Conservation (phyloP, 2,329 filamentous ascomycete species). For the Pseudogymnoascus sp. region DNA sequence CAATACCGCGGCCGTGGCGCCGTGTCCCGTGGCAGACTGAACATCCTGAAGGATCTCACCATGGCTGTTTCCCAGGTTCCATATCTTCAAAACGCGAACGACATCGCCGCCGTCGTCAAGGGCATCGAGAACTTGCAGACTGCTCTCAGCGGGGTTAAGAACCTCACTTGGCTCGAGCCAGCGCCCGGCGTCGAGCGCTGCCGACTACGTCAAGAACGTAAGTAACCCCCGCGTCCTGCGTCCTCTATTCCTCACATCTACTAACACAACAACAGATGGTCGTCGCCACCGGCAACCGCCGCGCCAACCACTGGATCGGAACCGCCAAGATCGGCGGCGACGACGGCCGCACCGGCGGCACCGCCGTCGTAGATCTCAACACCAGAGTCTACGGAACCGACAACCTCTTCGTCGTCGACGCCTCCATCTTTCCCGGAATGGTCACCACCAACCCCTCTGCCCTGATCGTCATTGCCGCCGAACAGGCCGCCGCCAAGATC, state of each 20-base stretch:
- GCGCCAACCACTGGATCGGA: constrained; percentile 46
- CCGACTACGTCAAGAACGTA: constrained; percentile 49
- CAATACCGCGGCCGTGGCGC: constrained; percentile 60
- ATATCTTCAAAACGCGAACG: constrained; percentile 48
- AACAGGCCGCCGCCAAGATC: constrained; percentile 51
- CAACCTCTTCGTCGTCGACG: constrained; percentile 63
- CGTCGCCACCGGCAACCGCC: constrained; percentile 32
- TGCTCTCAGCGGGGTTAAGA: constrained; percentile 46
- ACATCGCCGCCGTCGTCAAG: constrained; percentile 55
- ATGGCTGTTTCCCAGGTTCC: constrained; percentile 56
- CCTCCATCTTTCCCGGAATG: constrained; percentile 62
- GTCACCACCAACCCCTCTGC: constrained; percentile 62
- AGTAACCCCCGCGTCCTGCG: constrained; percentile 19
- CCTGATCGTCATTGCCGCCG: constrained; percentile 57
- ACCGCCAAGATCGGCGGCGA: constrained; percentile 56
- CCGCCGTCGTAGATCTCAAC: constrained; percentile 55
- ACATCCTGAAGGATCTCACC: constrained; percentile 50
- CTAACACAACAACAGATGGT: constrained; percentile 16
- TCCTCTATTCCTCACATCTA: not conserved
- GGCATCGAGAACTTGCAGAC: constrained; percentile 55
- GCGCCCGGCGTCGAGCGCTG: constrained; percentile 43
- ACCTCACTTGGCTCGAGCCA: constrained; percentile 52
- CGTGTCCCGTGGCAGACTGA: constrained; percentile 53
- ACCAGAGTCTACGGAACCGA: constrained; percentile 61
- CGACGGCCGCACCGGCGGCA: constrained; percentile 46